Conservation (phyloP, 805 yeast genomes). For the Myxozyma udenii region DNA sequence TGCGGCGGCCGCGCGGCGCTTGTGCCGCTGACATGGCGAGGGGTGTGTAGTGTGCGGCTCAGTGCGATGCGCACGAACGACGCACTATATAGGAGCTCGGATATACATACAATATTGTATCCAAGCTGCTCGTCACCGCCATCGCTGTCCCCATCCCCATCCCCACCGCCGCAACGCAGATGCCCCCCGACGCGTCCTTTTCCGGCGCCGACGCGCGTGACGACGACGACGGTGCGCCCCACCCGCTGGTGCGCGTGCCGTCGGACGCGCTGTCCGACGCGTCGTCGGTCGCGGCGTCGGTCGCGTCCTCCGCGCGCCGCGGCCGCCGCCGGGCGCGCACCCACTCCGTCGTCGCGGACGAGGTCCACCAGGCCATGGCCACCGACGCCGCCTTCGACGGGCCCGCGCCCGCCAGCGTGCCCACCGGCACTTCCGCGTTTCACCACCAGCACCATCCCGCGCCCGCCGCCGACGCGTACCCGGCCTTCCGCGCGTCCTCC, state of each 20-base stretch:
- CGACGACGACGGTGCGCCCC: too few species aligned
- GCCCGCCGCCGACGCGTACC: slow-evolving; percentile 1
- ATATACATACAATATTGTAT: too few species aligned
- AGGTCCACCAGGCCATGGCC: slow-evolving; percentile 31
- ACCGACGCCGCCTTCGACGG: slow-evolving; percentile 33
- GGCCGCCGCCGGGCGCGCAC: slow-evolving; percentile 22
- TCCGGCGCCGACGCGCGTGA: not conserved
- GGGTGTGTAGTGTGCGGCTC: not conserved
- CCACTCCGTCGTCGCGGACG: too few species aligned
- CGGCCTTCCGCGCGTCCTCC: slow-evolving; percentile 1
- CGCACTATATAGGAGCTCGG: not conserved
- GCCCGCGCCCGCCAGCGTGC: slow-evolving; percentile 33
- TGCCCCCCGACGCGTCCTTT: not conserved
- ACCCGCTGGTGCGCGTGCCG: too few species aligned
- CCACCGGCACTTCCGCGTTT: slow-evolving; percentile 32
- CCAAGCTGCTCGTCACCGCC: not conserved
- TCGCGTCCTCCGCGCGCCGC: slow-evolving; percentile 5
- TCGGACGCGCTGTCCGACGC: too few species aligned
- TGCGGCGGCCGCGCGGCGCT: not conserved
- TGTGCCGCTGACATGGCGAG: not conserved
- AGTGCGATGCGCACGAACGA: not conserved
- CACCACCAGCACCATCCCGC: slow-evolving; percentile 20
- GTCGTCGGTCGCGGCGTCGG: slow-evolving; percentile 10
- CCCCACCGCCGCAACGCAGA: not conserved
- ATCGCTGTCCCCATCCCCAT: not conserved